phyloP scores from a whole-genome alignment of 2,329 filamentous ascomycete genomes.

The Arthrobotrys sinensis region DNA sequence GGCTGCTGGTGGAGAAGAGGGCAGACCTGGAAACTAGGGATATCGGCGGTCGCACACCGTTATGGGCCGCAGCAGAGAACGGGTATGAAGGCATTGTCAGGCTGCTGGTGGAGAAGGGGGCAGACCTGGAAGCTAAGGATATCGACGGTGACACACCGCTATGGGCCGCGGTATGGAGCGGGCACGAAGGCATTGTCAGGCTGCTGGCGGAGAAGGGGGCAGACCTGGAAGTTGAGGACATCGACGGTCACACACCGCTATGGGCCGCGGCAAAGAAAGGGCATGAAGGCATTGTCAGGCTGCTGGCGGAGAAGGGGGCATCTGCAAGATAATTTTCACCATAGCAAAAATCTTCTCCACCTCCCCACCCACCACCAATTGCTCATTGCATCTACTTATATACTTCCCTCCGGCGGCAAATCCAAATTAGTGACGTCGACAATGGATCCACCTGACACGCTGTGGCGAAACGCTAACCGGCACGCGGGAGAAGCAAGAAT shows the following conservation, averaged over 20 bases:
- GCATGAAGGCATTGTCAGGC: background rate
- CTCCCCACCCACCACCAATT: too few relatives aligned
- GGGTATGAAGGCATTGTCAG: background rate
- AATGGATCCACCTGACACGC: too few relatives aligned
- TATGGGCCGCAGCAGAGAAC: background rate
- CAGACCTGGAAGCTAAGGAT: background rate
- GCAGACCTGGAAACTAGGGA: slow-evolving; percentile 17
- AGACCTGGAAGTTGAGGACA: background rate
- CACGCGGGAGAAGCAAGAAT: too few relatives aligned
- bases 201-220: background rate
- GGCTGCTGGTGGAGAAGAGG: too few relatives aligned
- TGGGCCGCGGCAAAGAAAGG: background rate
- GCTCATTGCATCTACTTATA: too few relatives aligned
- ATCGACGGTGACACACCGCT: background rate
- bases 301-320: background rate
- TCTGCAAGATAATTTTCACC: too few relatives aligned
- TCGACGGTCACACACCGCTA: background rate
- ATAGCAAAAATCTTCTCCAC: too few relatives aligned
- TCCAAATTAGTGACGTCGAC: too few relatives aligned
- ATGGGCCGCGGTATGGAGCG: background rate
- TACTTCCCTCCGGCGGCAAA: too few relatives aligned
- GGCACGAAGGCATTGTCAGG: background rate
- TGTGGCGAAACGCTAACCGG: too few relatives aligned
- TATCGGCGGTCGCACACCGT: background rate
- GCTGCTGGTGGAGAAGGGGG: background rate